Evolutionary conservation across 495 filamentous ascomycete species (phyloP).

Genomic region (Daldinia grandis): DNA sequence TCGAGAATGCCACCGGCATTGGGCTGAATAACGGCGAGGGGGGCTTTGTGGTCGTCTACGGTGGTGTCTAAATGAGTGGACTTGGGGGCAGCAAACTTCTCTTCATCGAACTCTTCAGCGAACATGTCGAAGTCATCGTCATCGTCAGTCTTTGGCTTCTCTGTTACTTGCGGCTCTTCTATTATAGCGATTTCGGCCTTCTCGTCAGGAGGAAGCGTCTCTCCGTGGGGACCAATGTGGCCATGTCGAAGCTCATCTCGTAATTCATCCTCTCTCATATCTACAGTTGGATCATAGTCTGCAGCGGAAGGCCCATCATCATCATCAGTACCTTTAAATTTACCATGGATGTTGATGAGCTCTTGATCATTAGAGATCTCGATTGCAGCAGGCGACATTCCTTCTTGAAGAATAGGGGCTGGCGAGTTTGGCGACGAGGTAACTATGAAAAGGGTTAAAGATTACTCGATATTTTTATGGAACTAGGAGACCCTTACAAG

Average conservation of each 20-base stretch:
- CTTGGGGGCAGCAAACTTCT: constrained; percentile 79
- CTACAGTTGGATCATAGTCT: constrained; percentile 91
- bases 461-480: neutral
- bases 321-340: constrained; percentile 60
- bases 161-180: constrained; percentile 47
- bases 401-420: constrained; percentile 45
- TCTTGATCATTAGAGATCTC: constrained; percentile 66
- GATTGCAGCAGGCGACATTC: constrained; percentile 53
- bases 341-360: constrained; percentile 67
- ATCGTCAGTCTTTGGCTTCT: constrained; percentile 60
- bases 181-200: constrained; percentile 51
- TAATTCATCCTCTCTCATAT: constrained; percentile 88
- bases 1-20: constrained; percentile 84
- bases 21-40: constrained; percentile 54
- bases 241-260: constrained; percentile 71
- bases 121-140: constrained; percentile 93
- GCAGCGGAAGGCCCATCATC: constrained; percentile 88
- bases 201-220: constrained; percentile 43
- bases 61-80: constrained; percentile 52
- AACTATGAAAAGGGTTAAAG: constrained; percentile 40
- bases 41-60: constrained; percentile 44
- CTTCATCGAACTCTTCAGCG: constrained; percentile 85
- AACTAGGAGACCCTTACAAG: constrained; percentile 44
- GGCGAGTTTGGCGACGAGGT: constrained; percentile 51
- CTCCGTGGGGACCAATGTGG: constrained; percentile 57